phyloP scores from a whole-genome alignment of 2,329 filamentous ascomycete genomes.

The Colletotrichum sp. region DNA sequence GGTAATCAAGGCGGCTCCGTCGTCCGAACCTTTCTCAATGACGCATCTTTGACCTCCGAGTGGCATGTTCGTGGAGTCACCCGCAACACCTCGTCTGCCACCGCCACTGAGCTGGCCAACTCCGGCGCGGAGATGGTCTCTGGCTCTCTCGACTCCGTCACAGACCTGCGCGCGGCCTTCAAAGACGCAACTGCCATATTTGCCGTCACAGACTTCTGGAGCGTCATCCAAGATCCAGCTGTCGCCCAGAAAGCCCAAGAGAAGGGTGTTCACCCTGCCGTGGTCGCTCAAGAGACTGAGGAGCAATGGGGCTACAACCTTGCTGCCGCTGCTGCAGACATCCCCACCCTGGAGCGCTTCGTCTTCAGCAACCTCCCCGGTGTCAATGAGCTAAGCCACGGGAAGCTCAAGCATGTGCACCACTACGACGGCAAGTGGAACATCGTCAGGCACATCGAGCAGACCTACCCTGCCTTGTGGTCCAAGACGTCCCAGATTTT shows the following conservation, averaged over 20 bases:
- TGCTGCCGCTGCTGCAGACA: conserved; percentile 52
- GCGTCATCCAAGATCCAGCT: conserved; percentile 48
- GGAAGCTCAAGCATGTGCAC: not conserved
- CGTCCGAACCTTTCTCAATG: not conserved
- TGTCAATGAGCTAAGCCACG: not conserved
- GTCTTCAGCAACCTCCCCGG: not conserved
- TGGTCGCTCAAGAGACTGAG: conserved; percentile 52
- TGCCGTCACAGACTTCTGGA: conserved; percentile 61
- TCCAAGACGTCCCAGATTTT: not conserved
- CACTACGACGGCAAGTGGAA: conserved; percentile 9
- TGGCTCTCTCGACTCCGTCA: conserved; percentile 47
- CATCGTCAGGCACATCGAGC: not conserved
- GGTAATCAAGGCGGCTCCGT: conserved; percentile 5
- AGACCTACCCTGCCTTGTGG: not conserved
- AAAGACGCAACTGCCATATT: conserved; percentile 55
- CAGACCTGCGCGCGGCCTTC: conserved; percentile 44
- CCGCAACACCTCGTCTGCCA: conserved; percentile 44
- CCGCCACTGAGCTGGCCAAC: conserved; percentile 41
- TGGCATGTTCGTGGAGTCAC: conserved; percentile 48
- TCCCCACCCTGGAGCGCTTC: not conserved
- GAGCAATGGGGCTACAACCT: conserved; percentile 58
- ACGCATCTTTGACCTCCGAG: not conserved
- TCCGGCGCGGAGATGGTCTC: conserved; percentile 46
- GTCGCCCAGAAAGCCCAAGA: conserved; percentile 28
- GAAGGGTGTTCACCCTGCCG: conserved; percentile 21